These are phyloP conservation scores for Berkeleyomyces rouxiae DNA, from an alignment of 2,329 filamentous ascomycete genomes.

Conservation along the genomic window DNA sequence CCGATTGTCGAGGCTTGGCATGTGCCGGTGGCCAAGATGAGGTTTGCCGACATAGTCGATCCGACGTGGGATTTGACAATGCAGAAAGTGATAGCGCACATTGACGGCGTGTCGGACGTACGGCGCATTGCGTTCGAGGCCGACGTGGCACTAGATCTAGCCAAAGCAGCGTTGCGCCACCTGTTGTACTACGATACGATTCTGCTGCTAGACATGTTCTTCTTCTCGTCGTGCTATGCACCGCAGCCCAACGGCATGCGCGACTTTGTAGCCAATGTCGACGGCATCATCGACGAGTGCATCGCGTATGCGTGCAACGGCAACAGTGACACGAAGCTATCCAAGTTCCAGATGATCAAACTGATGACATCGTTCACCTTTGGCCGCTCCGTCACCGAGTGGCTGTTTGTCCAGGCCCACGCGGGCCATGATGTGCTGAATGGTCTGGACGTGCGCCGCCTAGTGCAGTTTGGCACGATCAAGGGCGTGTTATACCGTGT, in stretches of 20 bases:
- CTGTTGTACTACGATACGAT: conserved; percentile 87
- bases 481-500: conserved; percentile 88
- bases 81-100: conserved; percentile 62
- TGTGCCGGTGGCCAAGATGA: conserved; percentile 64
- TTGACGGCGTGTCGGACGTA: conserved; percentile 84
- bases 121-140: conserved; percentile 71
- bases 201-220: conserved; percentile 83
- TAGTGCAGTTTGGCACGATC: conserved; percentile 91
- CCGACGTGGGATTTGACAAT: conserved; percentile 62
- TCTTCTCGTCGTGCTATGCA: conserved; percentile 83
- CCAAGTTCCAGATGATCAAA: conserved; percentile 53
- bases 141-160: conserved; percentile 72
- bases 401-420: conserved; percentile 61
- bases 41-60: conserved; percentile 45
- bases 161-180: conserved; percentile 73
- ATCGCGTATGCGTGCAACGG: conserved; percentile 56
- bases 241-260: conserved; percentile 54
- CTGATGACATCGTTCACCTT: conserved; percentile 76
- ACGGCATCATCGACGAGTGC: conserved; percentile 71
- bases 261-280: conserved; percentile 59
- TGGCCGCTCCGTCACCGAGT: conserved; percentile 71
- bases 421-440: conserved; percentile 47
- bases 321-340: conserved; percentile 24
- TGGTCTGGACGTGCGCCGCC: conserved; percentile 71
- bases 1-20: conserved; percentile 73